Evolutionary conservation across 2,329 filamentous ascomycete species (phyloP).

Genomic region (Aspergillus jensenii): DNA sequence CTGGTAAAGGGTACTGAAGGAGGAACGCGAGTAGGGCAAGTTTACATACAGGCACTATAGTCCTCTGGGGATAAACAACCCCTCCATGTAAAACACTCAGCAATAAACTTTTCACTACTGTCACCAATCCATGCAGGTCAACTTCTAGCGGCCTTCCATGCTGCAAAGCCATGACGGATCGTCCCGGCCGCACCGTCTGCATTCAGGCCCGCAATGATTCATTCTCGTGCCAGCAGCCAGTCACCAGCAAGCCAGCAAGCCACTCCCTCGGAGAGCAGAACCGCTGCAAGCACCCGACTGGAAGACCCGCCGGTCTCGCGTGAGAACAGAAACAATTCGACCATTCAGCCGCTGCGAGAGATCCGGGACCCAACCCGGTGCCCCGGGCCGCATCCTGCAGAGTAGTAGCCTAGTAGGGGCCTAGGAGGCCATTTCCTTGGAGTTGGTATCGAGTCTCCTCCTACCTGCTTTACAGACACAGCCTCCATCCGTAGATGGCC

Average conservation of each 20-base stretch:
- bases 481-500: too few relatives aligned
- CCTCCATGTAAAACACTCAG: not conserved
- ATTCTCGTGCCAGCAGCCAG: not conserved
- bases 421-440: not conserved
- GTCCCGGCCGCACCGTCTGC: not conserved
- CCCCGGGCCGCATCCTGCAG: not conserved
- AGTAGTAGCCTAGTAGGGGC: too few relatives aligned
- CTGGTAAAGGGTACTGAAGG: too few relatives aligned
- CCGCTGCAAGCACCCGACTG: not conserved
- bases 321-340: not conserved
- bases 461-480: too few relatives aligned
- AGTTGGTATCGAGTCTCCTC: too few relatives aligned
- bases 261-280: not conserved
- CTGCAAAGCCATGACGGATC: not conserved
- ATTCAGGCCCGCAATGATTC: not conserved
- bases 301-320: not conserved
- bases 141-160: not conserved
- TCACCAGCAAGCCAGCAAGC: too few relatives aligned
- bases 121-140: not conserved
- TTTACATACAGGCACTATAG: too few relatives aligned
- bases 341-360: not conserved
- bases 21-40: too few relatives aligned
- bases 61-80: not conserved
- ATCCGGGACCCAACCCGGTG: not conserved
- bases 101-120: not conserved